Evolutionary conservation across 495 filamentous ascomycete genomes (phyloP).

Genomic region (Penicillium mononematosum): DNA sequence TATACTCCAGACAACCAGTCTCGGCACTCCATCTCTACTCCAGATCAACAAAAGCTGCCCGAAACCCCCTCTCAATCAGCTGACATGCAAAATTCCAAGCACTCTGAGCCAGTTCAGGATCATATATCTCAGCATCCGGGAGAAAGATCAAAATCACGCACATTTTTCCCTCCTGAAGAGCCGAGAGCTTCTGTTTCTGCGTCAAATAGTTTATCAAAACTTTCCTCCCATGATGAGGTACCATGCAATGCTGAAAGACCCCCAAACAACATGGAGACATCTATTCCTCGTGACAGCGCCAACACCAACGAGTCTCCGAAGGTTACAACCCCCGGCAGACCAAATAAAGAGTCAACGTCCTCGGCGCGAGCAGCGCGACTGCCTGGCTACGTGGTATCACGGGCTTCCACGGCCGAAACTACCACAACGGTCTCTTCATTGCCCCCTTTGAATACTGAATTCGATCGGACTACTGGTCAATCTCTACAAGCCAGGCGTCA

Average conservation of each 20-base stretch:
- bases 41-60: slow-evolving; percentile 29
- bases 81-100: slow-evolving; percentile 26
- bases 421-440: slow-evolving; percentile 31
- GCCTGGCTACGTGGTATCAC: slow-evolving; percentile 37
- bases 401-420: slow-evolving; percentile 37
- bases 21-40: slow-evolving; percentile 21
- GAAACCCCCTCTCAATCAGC: slow-evolving; percentile 25
- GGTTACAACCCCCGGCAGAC: slow-evolving; percentile 15
- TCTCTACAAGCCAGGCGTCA: slow-evolving; percentile 24
- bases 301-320: slow-evolving; percentile 29
- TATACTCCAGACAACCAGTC: slow-evolving; percentile 26
- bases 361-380: slow-evolving; percentile 29
- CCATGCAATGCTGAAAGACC: slow-evolving; percentile 41
- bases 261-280: slow-evolving; percentile 42
- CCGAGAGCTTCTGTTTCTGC: slow-evolving; percentile 35
- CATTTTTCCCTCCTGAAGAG: slow-evolving; percentile 41
- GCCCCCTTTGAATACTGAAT: slow-evolving; percentile 33
- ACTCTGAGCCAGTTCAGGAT: slow-evolving; percentile 29
- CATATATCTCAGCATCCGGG: slow-evolving; percentile 19
- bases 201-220: slow-evolving; percentile 33
- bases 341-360: slow-evolving; percentile 25
- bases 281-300: slow-evolving; percentile 32
- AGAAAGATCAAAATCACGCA: slow-evolving; percentile 35
- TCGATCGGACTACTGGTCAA: slow-evolving; percentile 21
- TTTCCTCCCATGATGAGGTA: slow-evolving; percentile 35